Evolutionary conservation across 768 basidiomycete genomes (phyloP), one percentile per base, ranked within the genome.

Genomic region (Mycena galericulata): DNA sequence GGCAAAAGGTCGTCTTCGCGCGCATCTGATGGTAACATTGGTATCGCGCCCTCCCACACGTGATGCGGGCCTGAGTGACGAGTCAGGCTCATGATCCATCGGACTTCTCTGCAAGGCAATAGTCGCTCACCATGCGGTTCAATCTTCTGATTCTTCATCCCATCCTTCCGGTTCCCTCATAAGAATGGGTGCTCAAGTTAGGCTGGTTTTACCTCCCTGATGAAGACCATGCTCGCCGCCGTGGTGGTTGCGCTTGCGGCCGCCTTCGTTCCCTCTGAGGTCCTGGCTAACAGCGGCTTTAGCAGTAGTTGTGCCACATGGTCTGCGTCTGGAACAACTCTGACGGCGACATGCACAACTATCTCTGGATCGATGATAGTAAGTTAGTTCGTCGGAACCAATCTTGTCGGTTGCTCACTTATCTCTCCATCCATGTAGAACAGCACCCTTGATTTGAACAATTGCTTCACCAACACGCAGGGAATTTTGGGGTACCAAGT

Each of bases 391-490:
- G 18, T 55, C n/a, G 30, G 12, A 27, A 36, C 36, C 30, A 54
- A 5, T 26, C 27, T 45, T 36, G 17, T 6, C 22, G 30, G 40
- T 20, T 10, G 18, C 27, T 46, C 27, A 46, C 59, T 62, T 30
- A 32, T 24, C 32, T 30, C n/a, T 40, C 18, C 4, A n/a, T 49
- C 26, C 38, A 26, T 41, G 49, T 26, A 65, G 63, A 65, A 15
- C 14, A 57, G 55, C 38, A 65, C 63, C 6, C 55, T 65, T 29
- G 56, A 65, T 57, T 20, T 65, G 38, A 65, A 65, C 43, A 57
- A n/a, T 22, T 65, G 63, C 55, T 65, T 65, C 54, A 57, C 63
- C 36, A 65, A 65, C 47, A 57, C 63, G 63, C 36, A 65, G 29
- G 63, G 63, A 30, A 30, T 57, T n/a, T 46, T 65, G 55, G 63